Conservation (phyloP, 306 rosid species). For the Notholithocarpus densiflorus region DNA sequence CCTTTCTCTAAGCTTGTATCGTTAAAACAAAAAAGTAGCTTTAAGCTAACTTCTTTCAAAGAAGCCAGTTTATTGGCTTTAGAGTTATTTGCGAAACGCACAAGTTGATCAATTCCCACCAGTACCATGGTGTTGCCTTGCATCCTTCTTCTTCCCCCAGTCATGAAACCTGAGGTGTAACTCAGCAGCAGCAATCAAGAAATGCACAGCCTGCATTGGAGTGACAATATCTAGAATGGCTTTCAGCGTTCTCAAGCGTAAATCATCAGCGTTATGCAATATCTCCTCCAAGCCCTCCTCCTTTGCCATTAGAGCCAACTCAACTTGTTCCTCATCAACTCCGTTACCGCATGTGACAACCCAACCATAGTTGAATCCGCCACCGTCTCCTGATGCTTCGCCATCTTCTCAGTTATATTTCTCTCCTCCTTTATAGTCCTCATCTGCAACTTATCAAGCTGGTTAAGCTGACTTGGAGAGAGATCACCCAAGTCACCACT, state of each 20-base stretch:
- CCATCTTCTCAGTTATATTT: constrained; percentile 47
- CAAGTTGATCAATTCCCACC: background rate
- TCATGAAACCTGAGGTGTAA: constrained; percentile 58
- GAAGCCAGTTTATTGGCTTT: too few relatives aligned
- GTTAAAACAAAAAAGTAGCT: too few relatives aligned
- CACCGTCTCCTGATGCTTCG: constrained; percentile 46
- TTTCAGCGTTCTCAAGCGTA: constrained; percentile 43
- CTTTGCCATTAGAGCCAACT: constrained; percentile 27
- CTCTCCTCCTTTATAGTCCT: constrained; percentile 47
- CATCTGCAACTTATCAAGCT: constrained; percentile 44
- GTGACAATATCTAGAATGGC: constrained; percentile 28
- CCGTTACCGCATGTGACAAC: constrained; percentile 34
- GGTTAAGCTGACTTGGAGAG: constrained; percentile 32
- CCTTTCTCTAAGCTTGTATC: too few relatives aligned
- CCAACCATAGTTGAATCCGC: constrained; percentile 51
- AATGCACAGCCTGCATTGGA: constrained; percentile 43
- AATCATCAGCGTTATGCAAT: constrained; percentile 42
- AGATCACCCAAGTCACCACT: constrained; percentile 46
- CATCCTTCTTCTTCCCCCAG: constrained; percentile 54
- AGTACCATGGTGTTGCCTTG: constrained; percentile 1
- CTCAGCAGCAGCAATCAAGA: constrained; percentile 65
- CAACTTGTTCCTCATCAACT: constrained; percentile 32
- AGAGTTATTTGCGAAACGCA: too few relatives aligned
- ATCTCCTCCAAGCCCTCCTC: constrained; percentile 41
- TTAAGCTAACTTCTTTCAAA: too few relatives aligned